Base-by-base conservation (phyloP, 306 rosid species). In the Dryas drummondii region DNA sequence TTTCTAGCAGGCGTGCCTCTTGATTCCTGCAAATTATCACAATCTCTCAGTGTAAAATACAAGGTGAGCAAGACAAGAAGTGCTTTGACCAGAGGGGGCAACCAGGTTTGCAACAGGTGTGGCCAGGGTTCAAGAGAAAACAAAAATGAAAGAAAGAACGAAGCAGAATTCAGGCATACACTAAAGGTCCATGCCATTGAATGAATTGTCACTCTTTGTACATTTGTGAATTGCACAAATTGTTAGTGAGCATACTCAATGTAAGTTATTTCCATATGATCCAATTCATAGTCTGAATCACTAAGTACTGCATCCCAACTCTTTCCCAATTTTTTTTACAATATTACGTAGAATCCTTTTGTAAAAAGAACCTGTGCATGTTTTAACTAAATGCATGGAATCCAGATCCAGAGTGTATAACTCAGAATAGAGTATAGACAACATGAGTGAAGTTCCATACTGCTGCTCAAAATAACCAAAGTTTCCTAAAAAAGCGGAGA, bases 1-100 rank as follows among this genome's bases (percentile, higher is more conserved):
- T 84, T 96, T 82, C 90, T 96, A 66, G 89, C 91, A 15, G 89
- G 98, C 4, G 93, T 51, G 47, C 98, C 98, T 89, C 98, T 91
- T 73, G 99, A 90, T 72, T 96, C 99, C 99, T 92, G 82, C 73
- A 71, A 72, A 64, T 32, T 45, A 74, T 78, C 22, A 62, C 22
- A 64, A 73, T 60, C 8, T 16, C 66, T 50, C 54, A 80, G 72
- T 5, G 48, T 49, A 55, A 17, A 73, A 45, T 41, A 52, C 16
- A 51, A 52, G 59, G 55, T 26, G 45, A 53, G 14, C 3, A 48
- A 19, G 32, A 73, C n/a, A 67, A 19, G 52, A 42, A 17, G 57
- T 54, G 13, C 68, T 9, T 51, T 42, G 3, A 44, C 71, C 10
- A 41, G 58, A 68, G 14, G 56, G 41, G 41, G 0, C 11, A 19